Evolutionary conservation across 768 basidiomycete species (phyloP).

Genomic region (Multifurca ochricompacta): DNA sequence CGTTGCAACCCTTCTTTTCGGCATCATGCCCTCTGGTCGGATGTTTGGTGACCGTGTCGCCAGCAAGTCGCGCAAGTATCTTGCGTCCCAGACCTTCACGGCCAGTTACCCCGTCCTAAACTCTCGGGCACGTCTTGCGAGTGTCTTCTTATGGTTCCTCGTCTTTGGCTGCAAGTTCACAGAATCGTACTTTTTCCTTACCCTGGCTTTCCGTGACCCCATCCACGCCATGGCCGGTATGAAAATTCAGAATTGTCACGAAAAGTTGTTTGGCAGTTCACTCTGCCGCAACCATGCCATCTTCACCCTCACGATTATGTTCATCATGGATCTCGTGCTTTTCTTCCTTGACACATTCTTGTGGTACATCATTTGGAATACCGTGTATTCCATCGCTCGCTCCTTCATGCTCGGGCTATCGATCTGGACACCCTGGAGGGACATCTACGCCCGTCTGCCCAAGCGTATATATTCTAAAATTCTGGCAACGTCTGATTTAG

Average conservation of each 20-base stretch:
- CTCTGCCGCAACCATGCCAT: conserved; percentile 92
- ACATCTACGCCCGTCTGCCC: conserved; percentile 91
- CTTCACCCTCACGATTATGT: conserved; percentile 96
- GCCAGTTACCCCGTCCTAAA: conserved; percentile 81
- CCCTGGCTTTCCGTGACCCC: conserved; percentile 87
- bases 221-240: conserved; percentile 94
- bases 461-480: conserved; percentile 97
- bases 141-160: conserved; percentile 78
- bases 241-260: conserved; percentile 87
- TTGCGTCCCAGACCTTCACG: conserved; percentile 97
- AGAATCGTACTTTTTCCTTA: conserved; percentile 98
- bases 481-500: conserved; percentile 90
- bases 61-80: conserved; percentile 92
- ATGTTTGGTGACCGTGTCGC: conserved; percentile 99
- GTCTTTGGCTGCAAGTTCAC: conserved; percentile 95
- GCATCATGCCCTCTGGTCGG: conserved; percentile 88
- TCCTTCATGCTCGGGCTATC: conserved; percentile 88
- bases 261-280: conserved; percentile 75
- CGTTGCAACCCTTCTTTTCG: conserved; percentile 77
- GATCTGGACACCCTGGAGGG: conserved; percentile 99
- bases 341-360: conserved; percentile 99
- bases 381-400: conserved; percentile 81
- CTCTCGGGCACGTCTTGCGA: conserved; percentile 61
- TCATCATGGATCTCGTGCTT: conserved; percentile 92
- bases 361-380: conserved; percentile 99